Evolutionary conservation across 768 basidiomycete genomes (phyloP).

Genomic region (Rhizopogon rudus): DNA sequence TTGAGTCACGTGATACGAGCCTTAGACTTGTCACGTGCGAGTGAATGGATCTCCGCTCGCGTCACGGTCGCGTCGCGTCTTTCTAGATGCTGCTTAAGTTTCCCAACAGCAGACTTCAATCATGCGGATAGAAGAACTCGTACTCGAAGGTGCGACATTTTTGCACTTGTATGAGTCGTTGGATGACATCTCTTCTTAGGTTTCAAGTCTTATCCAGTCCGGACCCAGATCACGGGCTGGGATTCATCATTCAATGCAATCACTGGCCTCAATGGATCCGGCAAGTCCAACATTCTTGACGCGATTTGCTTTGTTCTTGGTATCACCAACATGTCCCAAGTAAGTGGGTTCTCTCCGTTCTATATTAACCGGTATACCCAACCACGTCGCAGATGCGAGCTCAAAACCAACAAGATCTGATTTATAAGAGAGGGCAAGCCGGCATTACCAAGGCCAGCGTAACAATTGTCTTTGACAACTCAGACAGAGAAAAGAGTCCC

Average conservation of each 20-base stretch:
- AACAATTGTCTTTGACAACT: slow-evolving; percentile 98
- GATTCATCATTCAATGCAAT: slow-evolving; percentile 98
- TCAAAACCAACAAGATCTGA: slow-evolving; percentile 93
- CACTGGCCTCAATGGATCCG: slow-evolving; percentile 92
- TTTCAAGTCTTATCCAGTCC: slow-evolving; percentile 97
- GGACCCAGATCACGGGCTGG: slow-evolving; percentile 96
- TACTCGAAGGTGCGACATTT: slow-evolving; percentile 71
- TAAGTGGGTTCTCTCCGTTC: slow-evolving; percentile 24
- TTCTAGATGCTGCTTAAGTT: neutral
- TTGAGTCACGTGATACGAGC: no score
- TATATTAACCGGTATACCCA: neutral
- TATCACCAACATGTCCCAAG: slow-evolving; percentile 94
- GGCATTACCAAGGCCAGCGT: slow-evolving; percentile 97
- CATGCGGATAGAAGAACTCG: slow-evolving; percentile 94
- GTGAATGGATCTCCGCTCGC: slow-evolving; percentile 18
- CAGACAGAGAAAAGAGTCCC: slow-evolving; percentile 80
- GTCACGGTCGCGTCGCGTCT: slow-evolving; percentile 28
- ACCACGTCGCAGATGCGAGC: slow-evolving; percentile 73
- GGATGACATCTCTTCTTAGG: slow-evolving; percentile 39
- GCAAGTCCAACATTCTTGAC: slow-evolving; percentile 99
- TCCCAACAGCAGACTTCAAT: slow-evolving; percentile 12
- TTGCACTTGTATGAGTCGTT: neutral
- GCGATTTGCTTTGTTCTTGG: slow-evolving; percentile 99
- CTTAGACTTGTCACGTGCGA: slow-evolving; percentile 12
- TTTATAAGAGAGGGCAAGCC: slow-evolving; percentile 98